Evolutionary conservation across 169 alveolate genomes (phyloP), one percentile per base, ranked within the genome.

Genomic region (Amoebophrya sp.): DNA sequence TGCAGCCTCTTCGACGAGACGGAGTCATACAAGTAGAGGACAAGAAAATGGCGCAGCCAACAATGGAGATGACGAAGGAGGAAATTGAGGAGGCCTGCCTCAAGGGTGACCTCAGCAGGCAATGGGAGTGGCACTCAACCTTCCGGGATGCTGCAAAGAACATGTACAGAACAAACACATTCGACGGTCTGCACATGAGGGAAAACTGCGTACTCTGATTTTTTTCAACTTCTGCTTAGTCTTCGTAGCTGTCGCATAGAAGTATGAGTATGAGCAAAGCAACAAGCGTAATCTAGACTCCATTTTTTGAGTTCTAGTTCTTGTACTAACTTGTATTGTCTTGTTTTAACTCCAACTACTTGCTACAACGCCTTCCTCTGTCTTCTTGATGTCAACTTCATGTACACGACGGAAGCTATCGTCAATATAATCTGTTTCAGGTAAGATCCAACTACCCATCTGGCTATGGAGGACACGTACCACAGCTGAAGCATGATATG

Each of bases 1-100:
- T n/a, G n/a, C n/a, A n/a, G n/a, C n/a, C n/a, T n/a, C n/a, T n/a
- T n/a, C n/a, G n/a, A n/a, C n/a, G n/a, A n/a, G n/a, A n/a, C n/a
- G n/a, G n/a, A n/a, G n/a, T n/a, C n/a, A n/a, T n/a, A n/a, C n/a
- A n/a, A n/a, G n/a, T n/a, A n/a, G n/a, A n/a, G n/a, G n/a, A n/a
- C n/a, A n/a, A n/a, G 33, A 65, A 65, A 65, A 65, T 65, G 83
- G 83, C 83, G 83, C 83, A 36, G 26, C 83, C 83, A 0, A 65
- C n/a, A 36, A 65, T 36, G 36, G n/a, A 65, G 83, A 65, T 65
- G 83, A 65, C 83, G 36, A 65, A 65, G 83, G 83, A 65, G 83
- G 83, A 65, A 36, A 65, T 65, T 36, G 38, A 65, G 33, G 83
- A 65, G 83, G 83, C 83, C 33, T 65, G 83, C 83, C 83, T 65